Conservation (phyloP, 2,329 filamentous ascomycete species). For the Microsporum canis region DNA sequence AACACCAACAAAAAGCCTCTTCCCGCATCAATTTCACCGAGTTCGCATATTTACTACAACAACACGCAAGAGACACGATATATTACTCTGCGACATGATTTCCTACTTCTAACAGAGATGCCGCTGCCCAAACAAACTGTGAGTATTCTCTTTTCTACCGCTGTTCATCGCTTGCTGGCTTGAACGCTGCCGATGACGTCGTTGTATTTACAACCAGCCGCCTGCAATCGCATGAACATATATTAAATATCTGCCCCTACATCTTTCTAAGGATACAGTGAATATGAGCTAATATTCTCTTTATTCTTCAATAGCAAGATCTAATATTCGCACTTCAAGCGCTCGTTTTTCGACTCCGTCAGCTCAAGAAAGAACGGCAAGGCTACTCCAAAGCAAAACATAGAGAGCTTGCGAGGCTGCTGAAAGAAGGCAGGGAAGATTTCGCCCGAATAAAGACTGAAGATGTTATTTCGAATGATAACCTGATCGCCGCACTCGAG, state of each 20-base stretch:
- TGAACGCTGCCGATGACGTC: not conserved
- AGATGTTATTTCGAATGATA: constrained; percentile 18
- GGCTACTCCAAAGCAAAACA: constrained; percentile 17
- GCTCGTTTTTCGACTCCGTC: constrained; percentile 16
- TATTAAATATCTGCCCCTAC: no score
- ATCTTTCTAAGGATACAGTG: not conserved
- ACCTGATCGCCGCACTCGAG: constrained; percentile 16
- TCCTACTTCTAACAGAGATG: constrained; percentile 8
- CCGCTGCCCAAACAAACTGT: constrained; percentile 16
- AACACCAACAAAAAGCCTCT: not conserved
- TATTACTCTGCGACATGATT: not conserved
- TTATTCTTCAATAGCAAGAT: constrained; percentile 10
- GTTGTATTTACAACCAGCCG: not conserved
- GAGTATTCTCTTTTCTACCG: not conserved
- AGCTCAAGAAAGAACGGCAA: constrained; percentile 17
- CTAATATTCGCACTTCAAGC: constrained; percentile 16
- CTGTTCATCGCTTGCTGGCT: not conserved
- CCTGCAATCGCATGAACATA: not conserved
- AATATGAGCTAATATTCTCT: not conserved
- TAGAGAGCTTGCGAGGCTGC: constrained; percentile 17
- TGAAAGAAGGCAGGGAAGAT: constrained; percentile 16
- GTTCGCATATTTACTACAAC: not conserved
- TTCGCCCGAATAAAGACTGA: constrained; percentile 18
- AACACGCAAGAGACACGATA: not conserved
- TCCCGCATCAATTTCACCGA: not conserved